Conservation (phyloP, 2,329 filamentous ascomycete genomes). For the Paracoccidioides brasiliensis region DNA sequence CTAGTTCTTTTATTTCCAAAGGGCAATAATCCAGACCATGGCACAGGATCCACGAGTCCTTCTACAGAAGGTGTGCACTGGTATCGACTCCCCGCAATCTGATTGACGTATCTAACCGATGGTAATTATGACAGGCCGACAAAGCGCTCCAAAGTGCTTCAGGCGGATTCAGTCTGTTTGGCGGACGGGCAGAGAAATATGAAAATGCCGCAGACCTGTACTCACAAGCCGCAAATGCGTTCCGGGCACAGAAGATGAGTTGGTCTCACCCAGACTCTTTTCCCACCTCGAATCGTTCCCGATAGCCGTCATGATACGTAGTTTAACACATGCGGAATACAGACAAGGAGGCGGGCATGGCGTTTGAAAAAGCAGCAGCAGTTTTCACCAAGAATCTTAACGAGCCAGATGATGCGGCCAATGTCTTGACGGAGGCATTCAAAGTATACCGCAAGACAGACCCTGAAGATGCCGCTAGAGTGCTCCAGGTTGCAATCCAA, state of each 20-base stretch:
- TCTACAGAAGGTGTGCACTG: constrained; percentile 54
- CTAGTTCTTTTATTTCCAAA: background rate
- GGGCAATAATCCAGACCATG: constrained; percentile 1
- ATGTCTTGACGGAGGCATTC: constrained; percentile 78
- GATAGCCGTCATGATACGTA: background rate
- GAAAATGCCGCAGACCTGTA: constrained; percentile 81
- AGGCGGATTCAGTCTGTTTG: constrained; percentile 80
- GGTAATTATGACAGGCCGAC: constrained; percentile 54
- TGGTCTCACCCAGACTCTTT: constrained; percentile 16
- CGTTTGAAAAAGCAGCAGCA: constrained; percentile 74
- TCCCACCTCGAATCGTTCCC: background rate
- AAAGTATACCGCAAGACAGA: constrained; percentile 84
- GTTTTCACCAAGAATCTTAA: constrained; percentile 72
- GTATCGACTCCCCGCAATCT: constrained; percentile 14
- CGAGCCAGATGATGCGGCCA: constrained; percentile 85
- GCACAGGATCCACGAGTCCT: constrained; percentile 69
- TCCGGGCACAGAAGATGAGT: constrained; percentile 78
- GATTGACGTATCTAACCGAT: constrained; percentile 12
- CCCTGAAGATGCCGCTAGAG: constrained; percentile 69
- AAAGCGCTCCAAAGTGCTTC: constrained; percentile 62
- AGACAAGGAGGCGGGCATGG: constrained; percentile 76
- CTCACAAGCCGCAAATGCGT: constrained; percentile 79
- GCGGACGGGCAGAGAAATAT: constrained; percentile 74
- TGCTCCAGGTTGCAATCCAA: constrained; percentile 64
- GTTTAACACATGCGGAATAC: background rate